These are phyloP conservation scores for Vitis hybrid DNA, from an alignment of 177 flowering plant genomes.

Conservation along the genomic window DNA sequence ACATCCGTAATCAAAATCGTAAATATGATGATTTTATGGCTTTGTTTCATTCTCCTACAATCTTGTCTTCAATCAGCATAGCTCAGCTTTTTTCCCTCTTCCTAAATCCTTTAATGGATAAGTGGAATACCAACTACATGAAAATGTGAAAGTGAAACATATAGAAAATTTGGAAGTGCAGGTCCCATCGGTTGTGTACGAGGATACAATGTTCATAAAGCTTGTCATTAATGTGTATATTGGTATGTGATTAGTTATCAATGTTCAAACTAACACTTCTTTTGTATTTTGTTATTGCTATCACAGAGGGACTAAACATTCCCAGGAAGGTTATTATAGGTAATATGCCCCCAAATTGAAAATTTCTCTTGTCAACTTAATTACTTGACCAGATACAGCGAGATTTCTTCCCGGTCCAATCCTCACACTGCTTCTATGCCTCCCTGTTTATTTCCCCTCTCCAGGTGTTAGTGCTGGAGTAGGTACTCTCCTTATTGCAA, in stretches of 20 bases:
- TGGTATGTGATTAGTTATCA: neutral
- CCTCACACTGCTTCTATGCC: neutral
- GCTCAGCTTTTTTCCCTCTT: no score
- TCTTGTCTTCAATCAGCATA: no score
- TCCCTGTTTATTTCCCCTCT: neutral
- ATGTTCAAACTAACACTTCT: neutral
- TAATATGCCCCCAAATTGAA: conserved; percentile 5
- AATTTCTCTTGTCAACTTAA: neutral
- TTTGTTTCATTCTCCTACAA: no score
- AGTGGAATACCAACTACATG: no score
- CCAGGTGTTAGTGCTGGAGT: conserved; percentile 20
- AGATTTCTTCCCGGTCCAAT: neutral
- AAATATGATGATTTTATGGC: no score
- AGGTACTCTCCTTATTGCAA: conserved; percentile 1
- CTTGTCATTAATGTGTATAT: neutral
- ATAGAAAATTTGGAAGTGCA: no score
- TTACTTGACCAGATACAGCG: neutral
- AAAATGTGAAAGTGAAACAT: no score
- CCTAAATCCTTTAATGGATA: no score
- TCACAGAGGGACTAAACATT: conserved; percentile 8
- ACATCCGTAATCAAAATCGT: no score
- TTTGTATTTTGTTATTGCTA: neutral
- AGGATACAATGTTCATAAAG: neutral
- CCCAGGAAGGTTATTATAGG: conserved; percentile 32
- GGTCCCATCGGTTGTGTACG: neutral